These are phyloP conservation scores for Silene vulgaris DNA, from an alignment of 179 eudicot species.

Conservation along the genomic window DNA sequence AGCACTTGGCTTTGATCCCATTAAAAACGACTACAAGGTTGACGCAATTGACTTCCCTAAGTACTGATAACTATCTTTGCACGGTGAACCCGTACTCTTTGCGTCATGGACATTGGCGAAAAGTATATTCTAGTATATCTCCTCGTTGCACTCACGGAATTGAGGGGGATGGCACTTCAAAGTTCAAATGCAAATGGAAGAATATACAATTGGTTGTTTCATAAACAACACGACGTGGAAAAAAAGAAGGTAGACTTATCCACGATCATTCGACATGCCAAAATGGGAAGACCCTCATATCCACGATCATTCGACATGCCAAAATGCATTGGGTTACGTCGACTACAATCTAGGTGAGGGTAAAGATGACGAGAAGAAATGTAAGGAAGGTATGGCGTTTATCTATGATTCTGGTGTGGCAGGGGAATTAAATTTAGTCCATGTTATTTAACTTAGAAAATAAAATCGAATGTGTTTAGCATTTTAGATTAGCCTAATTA, in stretches of 20 bases:
- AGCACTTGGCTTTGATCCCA: background rate
- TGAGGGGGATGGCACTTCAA: background rate
- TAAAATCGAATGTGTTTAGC: too few relatives aligned
- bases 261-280: constrained; percentile 14
- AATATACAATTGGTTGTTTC: constrained; percentile 4
- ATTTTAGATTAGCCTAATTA: too few relatives aligned
- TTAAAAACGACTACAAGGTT: constrained; percentile 10
- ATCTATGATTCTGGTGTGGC: too few relatives aligned
- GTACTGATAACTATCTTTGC: background rate
- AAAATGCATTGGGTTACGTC: too few relatives aligned
- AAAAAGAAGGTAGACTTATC: too few relatives aligned
- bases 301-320: too few relatives aligned
- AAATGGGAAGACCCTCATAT: background rate
- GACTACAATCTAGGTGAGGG: too few relatives aligned
- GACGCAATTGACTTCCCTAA: background rate
- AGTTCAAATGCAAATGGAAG: constrained; percentile 11
- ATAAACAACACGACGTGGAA: background rate
- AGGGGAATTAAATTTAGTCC: too few relatives aligned
- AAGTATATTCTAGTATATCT: background rate
- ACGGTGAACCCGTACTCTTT: background rate
- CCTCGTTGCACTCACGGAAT: background rate
- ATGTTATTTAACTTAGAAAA: too few relatives aligned
- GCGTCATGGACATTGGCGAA: constrained; percentile 2
- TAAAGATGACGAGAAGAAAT: too few relatives aligned
- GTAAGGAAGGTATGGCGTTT: too few relatives aligned